These are phyloP conservation scores for Candida methanosorbosa DNA, from an alignment of 805 yeast genomes.

Conservation along the genomic window DNA sequence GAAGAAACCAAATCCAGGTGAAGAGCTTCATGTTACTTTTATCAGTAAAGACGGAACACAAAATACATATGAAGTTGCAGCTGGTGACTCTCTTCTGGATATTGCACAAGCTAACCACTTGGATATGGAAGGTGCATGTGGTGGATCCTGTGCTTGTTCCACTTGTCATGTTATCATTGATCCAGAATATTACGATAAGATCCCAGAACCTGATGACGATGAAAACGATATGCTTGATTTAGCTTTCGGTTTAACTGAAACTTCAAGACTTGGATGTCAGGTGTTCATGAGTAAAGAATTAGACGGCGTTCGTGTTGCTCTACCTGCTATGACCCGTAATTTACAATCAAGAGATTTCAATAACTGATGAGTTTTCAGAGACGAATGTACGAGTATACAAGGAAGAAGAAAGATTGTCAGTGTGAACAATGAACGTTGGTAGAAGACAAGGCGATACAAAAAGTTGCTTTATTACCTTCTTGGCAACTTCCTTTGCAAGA, in stretches of 20 bases:
- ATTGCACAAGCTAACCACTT: constrained; percentile 90
- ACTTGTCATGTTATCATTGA: constrained; percentile 96
- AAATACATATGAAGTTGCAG: constrained; percentile 74
- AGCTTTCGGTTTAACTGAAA: constrained; percentile 95
- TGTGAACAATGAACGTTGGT: too few species aligned
- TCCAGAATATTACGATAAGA: constrained; percentile 83
- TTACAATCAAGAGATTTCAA: constrained; percentile 75
- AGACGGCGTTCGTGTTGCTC: constrained; percentile 89
- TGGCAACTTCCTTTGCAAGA: too few species aligned
- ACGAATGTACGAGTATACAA: too few species aligned
- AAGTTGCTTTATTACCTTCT: too few species aligned
- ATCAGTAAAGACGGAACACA: constrained; percentile 89
- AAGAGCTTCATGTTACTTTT: constrained; percentile 80
- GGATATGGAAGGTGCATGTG: constrained; percentile 98
- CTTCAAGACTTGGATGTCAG: constrained; percentile 94
- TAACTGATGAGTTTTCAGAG: constrained; percentile 8
- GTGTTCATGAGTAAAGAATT: constrained; percentile 80
- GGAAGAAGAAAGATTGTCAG: too few species aligned
- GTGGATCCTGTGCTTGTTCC: constrained; percentile 98
- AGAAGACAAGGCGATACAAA: too few species aligned
- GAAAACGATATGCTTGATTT: constrained; percentile 97
- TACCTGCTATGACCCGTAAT: constrained; percentile 97
- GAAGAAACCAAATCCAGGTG: constrained; percentile 87
- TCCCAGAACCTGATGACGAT: constrained; percentile 95
- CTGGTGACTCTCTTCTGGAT: constrained; percentile 86